These are phyloP conservation scores for Colletotrichum truncatum DNA, from an alignment of 2,329 filamentous ascomycete species.

Conservation along the genomic window DNA sequence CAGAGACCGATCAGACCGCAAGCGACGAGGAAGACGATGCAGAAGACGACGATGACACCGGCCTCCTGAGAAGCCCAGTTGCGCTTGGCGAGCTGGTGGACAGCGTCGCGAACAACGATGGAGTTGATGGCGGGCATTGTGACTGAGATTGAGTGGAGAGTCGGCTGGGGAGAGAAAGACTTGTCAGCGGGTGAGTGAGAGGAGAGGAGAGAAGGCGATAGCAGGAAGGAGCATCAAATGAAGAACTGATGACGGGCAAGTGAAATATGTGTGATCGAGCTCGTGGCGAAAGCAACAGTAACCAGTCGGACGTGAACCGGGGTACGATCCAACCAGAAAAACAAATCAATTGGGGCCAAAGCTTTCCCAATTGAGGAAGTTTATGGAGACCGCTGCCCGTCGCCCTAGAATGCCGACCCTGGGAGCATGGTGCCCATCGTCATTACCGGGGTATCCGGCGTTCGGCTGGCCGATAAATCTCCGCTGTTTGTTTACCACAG, in stretches of 20 bases:
- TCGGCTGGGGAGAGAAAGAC: background rate
- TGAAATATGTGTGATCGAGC: constrained; percentile 26
- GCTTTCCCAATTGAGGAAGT: constrained; percentile 26
- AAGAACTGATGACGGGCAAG: background rate
- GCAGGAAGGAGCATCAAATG: background rate
- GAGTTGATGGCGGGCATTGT: constrained; percentile 53
- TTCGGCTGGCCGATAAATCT: background rate
- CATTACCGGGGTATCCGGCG: constrained; percentile 26
- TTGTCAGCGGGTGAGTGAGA: constrained; percentile 5
- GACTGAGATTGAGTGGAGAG: constrained; percentile 32
- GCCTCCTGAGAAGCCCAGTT: constrained; percentile 50
- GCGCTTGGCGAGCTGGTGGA: constrained; percentile 50
- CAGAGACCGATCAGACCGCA: constrained; percentile 41
- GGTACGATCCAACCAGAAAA: background rate
- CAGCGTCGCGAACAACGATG: constrained; percentile 48
- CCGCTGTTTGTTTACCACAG: background rate
- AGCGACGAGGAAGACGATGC: constrained; percentile 52
- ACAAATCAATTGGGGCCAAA: background rate
- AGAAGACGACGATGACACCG: constrained; percentile 54
- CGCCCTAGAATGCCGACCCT: background rate
- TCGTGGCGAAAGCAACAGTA: constrained; percentile 16
- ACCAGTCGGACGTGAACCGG: background rate
- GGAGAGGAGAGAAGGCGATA: background rate
- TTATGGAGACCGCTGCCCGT: constrained; percentile 16
- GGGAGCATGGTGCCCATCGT: constrained; percentile 12